A percentile compares a stretch with the other conserved stretches of the same genome.
Conservation (phyloP, 2,329 filamentous ascomycete genomes). For the Colletotrichum sp. region DNA sequence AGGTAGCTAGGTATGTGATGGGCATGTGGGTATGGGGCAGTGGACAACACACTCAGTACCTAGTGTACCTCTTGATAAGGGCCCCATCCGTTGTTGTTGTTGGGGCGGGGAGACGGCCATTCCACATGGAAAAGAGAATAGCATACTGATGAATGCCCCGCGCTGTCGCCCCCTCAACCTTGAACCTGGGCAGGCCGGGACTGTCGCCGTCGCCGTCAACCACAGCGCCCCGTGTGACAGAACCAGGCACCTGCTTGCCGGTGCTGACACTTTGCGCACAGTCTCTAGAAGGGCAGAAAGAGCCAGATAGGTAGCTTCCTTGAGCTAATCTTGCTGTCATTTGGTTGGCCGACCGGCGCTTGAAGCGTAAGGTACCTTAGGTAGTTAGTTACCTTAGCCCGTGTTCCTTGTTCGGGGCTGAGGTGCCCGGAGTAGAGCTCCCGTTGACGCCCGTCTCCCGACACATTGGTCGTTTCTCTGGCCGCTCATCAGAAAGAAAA, state of each 20-base stretch:
- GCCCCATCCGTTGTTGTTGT: neutral
- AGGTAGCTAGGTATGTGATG: neutral
- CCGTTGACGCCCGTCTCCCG: neutral
- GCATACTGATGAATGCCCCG: constrained; percentile 17
- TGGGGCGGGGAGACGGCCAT: neutral
- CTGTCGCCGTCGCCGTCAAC: neutral
- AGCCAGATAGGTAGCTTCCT: neutral
- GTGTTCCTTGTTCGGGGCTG: neutral
- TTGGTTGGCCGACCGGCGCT: neutral
- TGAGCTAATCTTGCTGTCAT: neutral
- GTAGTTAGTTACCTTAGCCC: neutral
- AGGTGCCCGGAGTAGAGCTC: constrained; percentile 6
- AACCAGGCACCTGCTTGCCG: neutral
- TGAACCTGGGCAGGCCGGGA: neutral
- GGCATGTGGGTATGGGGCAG: neutral
- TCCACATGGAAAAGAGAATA: constrained; percentile 18
- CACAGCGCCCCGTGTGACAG: neutral
- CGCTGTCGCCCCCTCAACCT: constrained; percentile 17
- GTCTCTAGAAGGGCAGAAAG: neutral
- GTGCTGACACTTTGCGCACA: neutral
- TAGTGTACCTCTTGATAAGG: neutral
- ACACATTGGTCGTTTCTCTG: neutral
- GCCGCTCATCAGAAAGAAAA: neutral
- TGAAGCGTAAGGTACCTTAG: neutral
- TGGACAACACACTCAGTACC: neutral